Evolutionary conservation across 2,329 filamentous ascomycete species (phyloP).

Genomic region (Lecanicillium sp.): DNA sequence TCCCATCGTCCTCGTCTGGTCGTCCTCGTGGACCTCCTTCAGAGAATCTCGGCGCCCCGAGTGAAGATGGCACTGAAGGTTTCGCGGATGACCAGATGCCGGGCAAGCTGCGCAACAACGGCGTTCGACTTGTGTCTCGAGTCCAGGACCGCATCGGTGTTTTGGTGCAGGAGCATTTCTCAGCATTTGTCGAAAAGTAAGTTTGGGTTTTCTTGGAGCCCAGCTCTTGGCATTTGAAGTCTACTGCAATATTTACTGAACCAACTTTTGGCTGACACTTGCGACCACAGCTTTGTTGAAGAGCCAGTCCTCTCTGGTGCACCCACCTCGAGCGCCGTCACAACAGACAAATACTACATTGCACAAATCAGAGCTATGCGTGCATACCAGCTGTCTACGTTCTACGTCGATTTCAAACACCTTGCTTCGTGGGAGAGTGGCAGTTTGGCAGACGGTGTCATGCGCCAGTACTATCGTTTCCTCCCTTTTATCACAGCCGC

Average conservation of each 20-base stretch:
- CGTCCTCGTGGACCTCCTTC: constrained; percentile 53
- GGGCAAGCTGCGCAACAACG: constrained; percentile 36
- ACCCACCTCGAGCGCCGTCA: constrained; percentile 60
- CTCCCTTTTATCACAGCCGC: constrained; percentile 83
- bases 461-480: constrained; percentile 90
- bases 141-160: constrained; percentile 72
- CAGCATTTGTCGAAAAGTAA: constrained; percentile 71
- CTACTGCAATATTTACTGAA: background rate
- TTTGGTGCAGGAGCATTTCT: constrained; percentile 67
- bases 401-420: constrained; percentile 84
- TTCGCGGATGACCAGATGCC: constrained; percentile 59
- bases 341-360: constrained; percentile 76
- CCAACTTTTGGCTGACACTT: background rate
- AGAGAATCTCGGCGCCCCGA: constrained; percentile 50
- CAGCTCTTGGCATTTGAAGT: background rate
- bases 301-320: constrained; percentile 55
- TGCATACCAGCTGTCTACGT: constrained; percentile 67
- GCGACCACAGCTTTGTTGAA: constrained; percentile 54
- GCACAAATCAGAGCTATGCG: constrained; percentile 74
- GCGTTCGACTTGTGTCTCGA: constrained; percentile 49
- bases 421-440: constrained; percentile 69
- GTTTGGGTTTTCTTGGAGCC: constrained; percentile 13
- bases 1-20: constrained; percentile 42
- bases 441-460: constrained; percentile 75
- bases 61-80: constrained; percentile 53